phyloP scores from a whole-genome alignment of 23 red algal genomes.

The Gracilaria caudata region DNA sequence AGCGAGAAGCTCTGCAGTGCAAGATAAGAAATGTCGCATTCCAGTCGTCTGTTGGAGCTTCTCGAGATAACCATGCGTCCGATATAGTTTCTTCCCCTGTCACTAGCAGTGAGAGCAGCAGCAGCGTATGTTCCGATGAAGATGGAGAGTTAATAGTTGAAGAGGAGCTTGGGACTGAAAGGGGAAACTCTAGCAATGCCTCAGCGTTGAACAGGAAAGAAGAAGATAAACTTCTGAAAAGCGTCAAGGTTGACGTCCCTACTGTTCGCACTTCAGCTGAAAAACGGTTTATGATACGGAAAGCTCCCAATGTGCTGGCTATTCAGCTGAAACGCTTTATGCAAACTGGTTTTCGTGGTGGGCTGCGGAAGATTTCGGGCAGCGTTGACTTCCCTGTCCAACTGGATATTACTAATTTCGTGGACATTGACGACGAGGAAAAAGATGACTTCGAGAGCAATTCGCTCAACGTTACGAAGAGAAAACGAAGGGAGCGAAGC shows the following conservation, averaged over 20 bases:
- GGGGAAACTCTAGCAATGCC: too few relatives aligned
- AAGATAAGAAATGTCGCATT: not conserved
- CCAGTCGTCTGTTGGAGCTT: not conserved
- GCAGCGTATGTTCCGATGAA: conserved; percentile 46
- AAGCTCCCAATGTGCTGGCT: conserved; percentile 52
- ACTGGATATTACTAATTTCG: conserved; percentile 62
- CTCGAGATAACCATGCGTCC: not conserved
- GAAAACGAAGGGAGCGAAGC: conserved; percentile 24
- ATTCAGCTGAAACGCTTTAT: conserved; percentile 84
- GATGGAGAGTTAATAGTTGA: conserved; percentile 57
- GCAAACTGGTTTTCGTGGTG: conserved; percentile 57
- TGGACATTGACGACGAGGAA: conserved; percentile 14
- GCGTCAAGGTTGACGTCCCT: conserved; percentile 46
- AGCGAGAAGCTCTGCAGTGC: not conserved
- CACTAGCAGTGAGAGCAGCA: conserved; percentile 68
- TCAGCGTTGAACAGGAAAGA: conserved; percentile 1
- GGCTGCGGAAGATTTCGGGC: conserved; percentile 73
- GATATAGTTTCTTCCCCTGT: conserved; percentile 47
- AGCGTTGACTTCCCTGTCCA: conserved; percentile 73
- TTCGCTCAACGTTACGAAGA: not conserved
- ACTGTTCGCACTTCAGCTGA: conserved; percentile 74
- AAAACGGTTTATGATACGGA: conserved; percentile 60
- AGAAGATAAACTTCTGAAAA: conserved; percentile 57
- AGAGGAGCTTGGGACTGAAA: conserved; percentile 33
- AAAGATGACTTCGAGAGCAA: not conserved